Conservation (phyloP, 2,329 filamentous ascomycete genomes). For the Pseudogymnoascus sp. region DNA sequence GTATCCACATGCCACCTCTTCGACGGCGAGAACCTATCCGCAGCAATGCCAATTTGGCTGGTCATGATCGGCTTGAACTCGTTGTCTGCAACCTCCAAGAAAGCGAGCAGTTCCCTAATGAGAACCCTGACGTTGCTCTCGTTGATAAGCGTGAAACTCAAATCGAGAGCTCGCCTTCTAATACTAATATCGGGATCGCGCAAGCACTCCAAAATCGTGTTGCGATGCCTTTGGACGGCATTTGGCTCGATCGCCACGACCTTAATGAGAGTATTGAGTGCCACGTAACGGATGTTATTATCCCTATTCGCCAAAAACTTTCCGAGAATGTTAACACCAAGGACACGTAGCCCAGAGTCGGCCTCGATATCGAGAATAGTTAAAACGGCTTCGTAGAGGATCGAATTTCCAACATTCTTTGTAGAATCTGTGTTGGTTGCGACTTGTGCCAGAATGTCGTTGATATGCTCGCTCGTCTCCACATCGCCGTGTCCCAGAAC, state of each 20-base stretch:
- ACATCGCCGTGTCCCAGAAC: slow-evolving; percentile 80
- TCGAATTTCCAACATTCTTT: slow-evolving; percentile 98
- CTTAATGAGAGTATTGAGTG: slow-evolving; percentile 93
- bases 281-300: slow-evolving; percentile 98
- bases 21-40: slow-evolving; percentile 90
- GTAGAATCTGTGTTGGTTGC: slow-evolving; percentile 96
- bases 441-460: slow-evolving; percentile 94
- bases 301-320: slow-evolving; percentile 98
- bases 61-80: slow-evolving; percentile 99
- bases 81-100: slow-evolving; percentile 93
- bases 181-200: slow-evolving; percentile 98
- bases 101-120: slow-evolving; percentile 85
- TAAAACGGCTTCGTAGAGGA: slow-evolving; percentile 91
- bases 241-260: slow-evolving; percentile 97
- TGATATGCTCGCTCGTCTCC: slow-evolving; percentile 91
- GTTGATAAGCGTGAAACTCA: slow-evolving; percentile 97
- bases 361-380: slow-evolving; percentile 98
- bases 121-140: slow-evolving; percentile 91
- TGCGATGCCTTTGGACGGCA: slow-evolving; percentile 91
- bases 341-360: slow-evolving; percentile 84
- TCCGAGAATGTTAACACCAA: slow-evolving; percentile 95
- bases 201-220: slow-evolving; percentile 93
- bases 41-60: slow-evolving; percentile 92
- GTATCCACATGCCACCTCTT: slow-evolving; percentile 99
- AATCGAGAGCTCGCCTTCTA: slow-evolving; percentile 82